Conservation (phyloP, 176 grass and related monocot species). For the Alopecurus myosuroides region DNA sequence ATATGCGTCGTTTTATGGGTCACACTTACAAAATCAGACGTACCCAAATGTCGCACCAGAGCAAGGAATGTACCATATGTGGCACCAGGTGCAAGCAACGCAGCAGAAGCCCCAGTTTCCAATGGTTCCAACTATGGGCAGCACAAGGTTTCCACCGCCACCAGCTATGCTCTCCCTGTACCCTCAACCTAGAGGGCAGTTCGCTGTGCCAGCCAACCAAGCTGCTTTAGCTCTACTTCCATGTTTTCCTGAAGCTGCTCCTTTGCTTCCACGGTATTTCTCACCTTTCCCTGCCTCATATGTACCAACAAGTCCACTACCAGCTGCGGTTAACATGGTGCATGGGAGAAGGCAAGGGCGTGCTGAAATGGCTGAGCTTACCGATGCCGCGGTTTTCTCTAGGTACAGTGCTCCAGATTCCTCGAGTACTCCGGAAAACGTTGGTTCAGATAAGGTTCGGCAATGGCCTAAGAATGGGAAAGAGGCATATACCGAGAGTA, state of each 20-base stretch:
- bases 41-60: constrained; percentile 38
- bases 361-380: constrained; percentile 17
- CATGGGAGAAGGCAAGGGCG: constrained; percentile 20
- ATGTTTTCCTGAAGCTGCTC: constrained; percentile 33
- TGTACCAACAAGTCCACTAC: constrained; percentile 27
- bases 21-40: constrained; percentile 44
- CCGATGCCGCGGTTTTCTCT: constrained; percentile 21
- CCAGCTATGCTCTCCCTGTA: constrained; percentile 41
- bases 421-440: constrained; percentile 1
- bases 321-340: constrained; percentile 13
- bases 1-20: constrained; percentile 25
- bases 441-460: background rate
- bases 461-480: constrained; percentile 8
- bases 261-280: constrained; percentile 27
- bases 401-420: constrained; percentile 11
- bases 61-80: constrained; percentile 57
- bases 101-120: constrained; percentile 27
- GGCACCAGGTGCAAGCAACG: constrained; percentile 48
- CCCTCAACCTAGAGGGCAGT: constrained; percentile 33
- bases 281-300: constrained; percentile 35
- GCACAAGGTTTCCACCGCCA: constrained; percentile 40
- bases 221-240: constrained; percentile 29
- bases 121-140: constrained; percentile 16
- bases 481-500: constrained; percentile 4
- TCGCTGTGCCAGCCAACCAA: constrained; percentile 14